Evolutionary conservation across 2,329 filamentous ascomycete genomes (phyloP).

Genomic region (Graphilbum ipis-grandicollis): DNA sequence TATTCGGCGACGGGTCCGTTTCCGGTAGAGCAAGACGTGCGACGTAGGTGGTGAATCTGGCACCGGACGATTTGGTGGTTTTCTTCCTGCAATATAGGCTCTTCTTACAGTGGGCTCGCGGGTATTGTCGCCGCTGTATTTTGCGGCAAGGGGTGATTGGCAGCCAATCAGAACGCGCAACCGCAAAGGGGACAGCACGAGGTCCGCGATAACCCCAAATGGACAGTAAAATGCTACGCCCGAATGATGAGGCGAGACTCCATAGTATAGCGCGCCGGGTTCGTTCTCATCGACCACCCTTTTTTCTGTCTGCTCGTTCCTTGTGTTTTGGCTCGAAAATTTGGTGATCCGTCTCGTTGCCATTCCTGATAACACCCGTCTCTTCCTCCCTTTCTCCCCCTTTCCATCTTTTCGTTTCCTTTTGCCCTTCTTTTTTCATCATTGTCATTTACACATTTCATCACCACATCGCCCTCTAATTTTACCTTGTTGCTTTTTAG

Average conservation of each 20-base stretch:
- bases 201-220: too few relatives aligned
- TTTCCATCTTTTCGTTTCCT: background rate
- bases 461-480: too few relatives aligned
- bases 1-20: too few relatives aligned
- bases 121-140: too few relatives aligned
- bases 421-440: background rate
- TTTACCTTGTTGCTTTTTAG: background rate
- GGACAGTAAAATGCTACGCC: background rate
- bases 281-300: background rate
- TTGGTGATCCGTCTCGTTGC: background rate
- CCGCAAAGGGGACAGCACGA: too few relatives aligned
- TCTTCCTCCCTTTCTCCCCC: background rate
- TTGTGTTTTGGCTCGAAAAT: background rate
- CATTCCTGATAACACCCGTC: background rate
- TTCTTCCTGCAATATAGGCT: too few relatives aligned
- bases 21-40: too few relatives aligned
- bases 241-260: background rate
- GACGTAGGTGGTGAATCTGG: too few relatives aligned
- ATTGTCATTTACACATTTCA: background rate
- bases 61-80: too few relatives aligned
- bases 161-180: too few relatives aligned
- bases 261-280: background rate
- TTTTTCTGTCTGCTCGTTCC: background rate
- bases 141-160: too few relatives aligned
- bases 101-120: too few relatives aligned